phyloP scores from a whole-genome alignment of 2,329 filamentous ascomycete species.

The Ustulina deusta region DNA sequence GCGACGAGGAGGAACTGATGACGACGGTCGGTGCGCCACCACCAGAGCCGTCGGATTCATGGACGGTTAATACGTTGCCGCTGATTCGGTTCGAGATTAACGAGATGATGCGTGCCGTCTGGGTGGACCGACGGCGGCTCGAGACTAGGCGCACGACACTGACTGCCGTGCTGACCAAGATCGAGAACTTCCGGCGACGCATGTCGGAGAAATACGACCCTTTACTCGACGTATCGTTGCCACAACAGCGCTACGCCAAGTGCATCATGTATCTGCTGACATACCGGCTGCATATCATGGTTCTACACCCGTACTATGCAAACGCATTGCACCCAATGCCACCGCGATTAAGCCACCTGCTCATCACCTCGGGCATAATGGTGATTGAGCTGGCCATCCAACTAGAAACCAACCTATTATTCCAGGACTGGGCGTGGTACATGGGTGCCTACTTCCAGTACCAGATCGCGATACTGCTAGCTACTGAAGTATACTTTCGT shows the following conservation, averaged over 20 bases:
- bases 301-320: slow-evolving; percentile 75
- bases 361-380: slow-evolving; percentile 70
- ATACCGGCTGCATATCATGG: slow-evolving; percentile 72
- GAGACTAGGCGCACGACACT: slow-evolving; percentile 71
- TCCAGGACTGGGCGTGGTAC: slow-evolving; percentile 77
- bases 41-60: slow-evolving; percentile 63
- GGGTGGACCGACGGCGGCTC: slow-evolving; percentile 75
- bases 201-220: slow-evolving; percentile 75
- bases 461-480: slow-evolving; percentile 75
- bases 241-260: slow-evolving; percentile 72
- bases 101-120: slow-evolving; percentile 78
- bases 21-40: slow-evolving; percentile 51
- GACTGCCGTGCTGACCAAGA: slow-evolving; percentile 73
- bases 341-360: slow-evolving; percentile 71
- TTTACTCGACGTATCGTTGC: slow-evolving; percentile 69
- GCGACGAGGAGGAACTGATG: slow-evolving; percentile 73
- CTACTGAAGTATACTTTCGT: slow-evolving; percentile 73
- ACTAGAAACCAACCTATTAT: slow-evolving; percentile 58
- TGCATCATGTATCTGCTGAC: slow-evolving; percentile 74
- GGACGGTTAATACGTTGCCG: slow-evolving; percentile 76
- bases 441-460: slow-evolving; percentile 77
- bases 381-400: slow-evolving; percentile 62
- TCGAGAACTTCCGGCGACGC: slow-evolving; percentile 74
- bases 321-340: slow-evolving; percentile 64
- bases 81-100: slow-evolving; percentile 78